A percentile compares a stretch with the other conserved stretches of the same genome.
Conservation (phyloP, 768 basidiomycete species). For the Suillus placidus region DNA sequence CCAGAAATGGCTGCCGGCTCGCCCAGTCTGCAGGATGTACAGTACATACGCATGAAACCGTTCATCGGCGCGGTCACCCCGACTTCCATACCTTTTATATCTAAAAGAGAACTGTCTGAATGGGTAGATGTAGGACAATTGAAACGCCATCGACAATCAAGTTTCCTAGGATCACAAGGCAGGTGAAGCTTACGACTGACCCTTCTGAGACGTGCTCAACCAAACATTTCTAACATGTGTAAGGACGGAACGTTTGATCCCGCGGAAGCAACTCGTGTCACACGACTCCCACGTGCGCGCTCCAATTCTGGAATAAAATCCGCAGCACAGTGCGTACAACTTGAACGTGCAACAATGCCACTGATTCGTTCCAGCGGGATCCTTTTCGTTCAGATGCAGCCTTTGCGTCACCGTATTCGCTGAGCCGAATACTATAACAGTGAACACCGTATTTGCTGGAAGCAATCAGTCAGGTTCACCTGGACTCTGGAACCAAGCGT, state of each 20-base stretch:
- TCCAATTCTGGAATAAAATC: background rate
- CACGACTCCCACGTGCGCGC: too few relatives aligned
- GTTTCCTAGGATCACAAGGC: background rate
- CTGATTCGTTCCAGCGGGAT: background rate
- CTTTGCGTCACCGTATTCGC: background rate
- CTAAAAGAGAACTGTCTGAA: background rate
- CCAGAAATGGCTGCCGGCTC: background rate
- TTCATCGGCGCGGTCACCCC: background rate
- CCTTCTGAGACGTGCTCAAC: background rate
- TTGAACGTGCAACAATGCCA: background rate
- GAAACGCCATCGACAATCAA: background rate
- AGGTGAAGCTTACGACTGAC: background rate
- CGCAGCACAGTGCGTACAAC: background rate
- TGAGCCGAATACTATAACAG: background rate
- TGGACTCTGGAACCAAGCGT: background rate
- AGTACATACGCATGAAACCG: background rate
- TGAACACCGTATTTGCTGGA: background rate
- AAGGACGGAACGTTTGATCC: too few relatives aligned
- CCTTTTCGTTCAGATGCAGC: background rate
- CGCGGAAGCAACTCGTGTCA: too few relatives aligned
- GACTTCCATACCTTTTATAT: background rate
- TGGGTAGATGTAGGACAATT: background rate
- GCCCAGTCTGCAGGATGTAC: background rate
- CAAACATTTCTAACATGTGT: background rate
- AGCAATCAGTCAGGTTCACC: background rate